Base-by-base conservation (phyloP, 2,329 filamentous ascomycete genomes). In the Monilinia aucupariae region DNA sequence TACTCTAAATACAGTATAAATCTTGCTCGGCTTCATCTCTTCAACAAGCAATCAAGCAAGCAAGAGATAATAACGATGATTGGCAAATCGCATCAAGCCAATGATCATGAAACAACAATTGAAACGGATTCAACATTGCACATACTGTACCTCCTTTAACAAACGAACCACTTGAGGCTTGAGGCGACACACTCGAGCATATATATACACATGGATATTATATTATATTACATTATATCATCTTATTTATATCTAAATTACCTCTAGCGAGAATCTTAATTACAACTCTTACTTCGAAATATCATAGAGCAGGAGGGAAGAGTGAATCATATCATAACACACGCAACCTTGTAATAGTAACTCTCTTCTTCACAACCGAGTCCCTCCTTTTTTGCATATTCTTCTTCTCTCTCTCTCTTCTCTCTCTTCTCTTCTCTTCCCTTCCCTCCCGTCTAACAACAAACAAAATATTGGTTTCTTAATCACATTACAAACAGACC, bases 391-490 rank as follows among this genome's bases (percentile, higher is more conserved):
- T 39, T n/a, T n/a, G n/a, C n/a, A n/a, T n/a, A n/a, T n/a, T 39
- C 15, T 39, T 15, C 37, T 12, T 5, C 12, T 15, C 37, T 39
- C 37, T 15, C n/a, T n/a, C n/a, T n/a, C n/a, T 37, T 37, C 34
- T 12, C 5, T 37, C 34, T 39, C 15, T 39, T 15, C 37, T 12
- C 9, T 4, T 15, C 37, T 39, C 37, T 15, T 15, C 34, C 34
- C 34, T 12, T 37, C 34, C 10, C 34, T 37, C 34, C 55, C 45
- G 51, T 53, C 58, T 30, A 15, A 41, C 39, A 43, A 43, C 41
- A 43, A 37, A 37, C 34, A 37, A 37, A 37, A 37, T 67, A 68
- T 71, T 52, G 66, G 55, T 66, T 67, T 67, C 65, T 43, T 69
- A 66, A 60, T 62, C 45, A 8, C 52, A 64, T 39, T 39, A 64